Percentiles rank a stretch among this genome's conserved stretches.
Evolutionary conservation across 148 eudicot species (phyloP).

Genomic region (Rhododendron vialii): DNA sequence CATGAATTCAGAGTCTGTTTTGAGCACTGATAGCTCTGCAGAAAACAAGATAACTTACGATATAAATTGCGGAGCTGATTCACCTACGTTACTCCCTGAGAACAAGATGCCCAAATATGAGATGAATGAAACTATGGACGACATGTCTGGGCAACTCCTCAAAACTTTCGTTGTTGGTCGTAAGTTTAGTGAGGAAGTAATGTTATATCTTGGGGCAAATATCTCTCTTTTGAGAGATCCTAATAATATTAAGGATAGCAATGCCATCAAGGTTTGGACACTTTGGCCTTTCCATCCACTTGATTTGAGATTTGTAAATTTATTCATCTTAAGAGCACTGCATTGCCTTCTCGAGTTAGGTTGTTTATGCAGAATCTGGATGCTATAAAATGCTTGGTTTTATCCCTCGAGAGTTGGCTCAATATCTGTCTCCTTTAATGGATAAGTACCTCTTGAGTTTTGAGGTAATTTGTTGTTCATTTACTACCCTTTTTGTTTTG

Average conservation of each 20-base stretch:
- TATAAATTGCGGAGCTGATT: background rate
- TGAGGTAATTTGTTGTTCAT: background rate
- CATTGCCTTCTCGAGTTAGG: conserved; percentile 43
- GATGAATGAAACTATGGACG: background rate
- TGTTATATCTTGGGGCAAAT: conserved; percentile 42
- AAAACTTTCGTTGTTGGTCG: conserved; percentile 81
- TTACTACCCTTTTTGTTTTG: background rate
- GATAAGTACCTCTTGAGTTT: conserved; percentile 39
- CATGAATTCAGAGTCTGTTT: background rate
- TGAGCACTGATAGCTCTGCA: background rate
- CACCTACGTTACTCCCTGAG: background rate
- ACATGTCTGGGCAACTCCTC: background rate
- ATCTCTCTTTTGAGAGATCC: conserved; percentile 26
- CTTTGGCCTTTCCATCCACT: conserved; percentile 8
- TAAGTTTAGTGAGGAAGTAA: conserved; percentile 46
- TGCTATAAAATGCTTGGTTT: conserved; percentile 49
- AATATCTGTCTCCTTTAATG: conserved; percentile 65
- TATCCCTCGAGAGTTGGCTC: conserved; percentile 73
- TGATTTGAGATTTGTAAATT: background rate
- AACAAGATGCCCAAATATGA: background rate
- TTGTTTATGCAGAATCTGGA: conserved; percentile 49
- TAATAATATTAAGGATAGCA: conserved; percentile 62
- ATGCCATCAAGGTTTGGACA: conserved; percentile 74
- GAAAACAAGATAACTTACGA: background rate
- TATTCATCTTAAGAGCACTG: conserved; percentile 11